phyloP scores from a whole-genome alignment of 495 filamentous ascomycete genomes.

The Trichoderma erinaceum region DNA sequence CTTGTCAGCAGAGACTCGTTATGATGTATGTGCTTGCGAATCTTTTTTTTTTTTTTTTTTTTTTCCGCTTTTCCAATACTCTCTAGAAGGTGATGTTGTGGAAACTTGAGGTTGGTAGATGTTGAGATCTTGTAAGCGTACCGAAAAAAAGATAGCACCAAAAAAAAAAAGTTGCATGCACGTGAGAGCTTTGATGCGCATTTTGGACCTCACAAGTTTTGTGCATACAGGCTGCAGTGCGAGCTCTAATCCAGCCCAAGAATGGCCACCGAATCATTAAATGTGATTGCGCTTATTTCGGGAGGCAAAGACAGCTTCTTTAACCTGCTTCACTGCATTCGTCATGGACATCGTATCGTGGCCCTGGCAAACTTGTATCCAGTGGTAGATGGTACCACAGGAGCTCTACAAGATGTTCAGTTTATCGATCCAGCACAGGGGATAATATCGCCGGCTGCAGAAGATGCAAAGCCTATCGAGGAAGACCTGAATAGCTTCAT shows the following conservation, averaged over 20 bases:
- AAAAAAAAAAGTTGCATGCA: neutral
- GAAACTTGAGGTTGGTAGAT: neutral
- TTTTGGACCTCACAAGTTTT: neutral
- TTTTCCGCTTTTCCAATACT: neutral
- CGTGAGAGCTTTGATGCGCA: neutral
- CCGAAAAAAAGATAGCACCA: neutral
- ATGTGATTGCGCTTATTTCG: slow-evolving; percentile 88
- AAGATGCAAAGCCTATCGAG: slow-evolving; percentile 35
- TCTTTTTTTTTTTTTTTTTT: neutral
- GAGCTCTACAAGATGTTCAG: slow-evolving; percentile 2
- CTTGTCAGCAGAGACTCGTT: neutral
- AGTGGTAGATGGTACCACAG: slow-evolving; percentile 18
- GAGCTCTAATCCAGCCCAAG: neutral
- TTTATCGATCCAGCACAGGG: slow-evolving; percentile 10
- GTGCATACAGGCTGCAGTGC: neutral
- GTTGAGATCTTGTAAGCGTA: neutral
- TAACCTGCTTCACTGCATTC: slow-evolving; percentile 81
- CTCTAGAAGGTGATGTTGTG: neutral
- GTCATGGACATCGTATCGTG: slow-evolving; percentile 77
- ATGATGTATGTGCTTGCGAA: neutral
- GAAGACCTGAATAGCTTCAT: slow-evolving; percentile 92
- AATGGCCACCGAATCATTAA: slow-evolving; percentile 36
- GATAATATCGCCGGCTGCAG: neutral
- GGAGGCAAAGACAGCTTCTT: slow-evolving; percentile 97
- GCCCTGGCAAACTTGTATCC: slow-evolving; percentile 88